These are phyloP conservation scores for Nyssa sinensis DNA, from an alignment of 148 eudicot genomes.

Conservation along the genomic window DNA sequence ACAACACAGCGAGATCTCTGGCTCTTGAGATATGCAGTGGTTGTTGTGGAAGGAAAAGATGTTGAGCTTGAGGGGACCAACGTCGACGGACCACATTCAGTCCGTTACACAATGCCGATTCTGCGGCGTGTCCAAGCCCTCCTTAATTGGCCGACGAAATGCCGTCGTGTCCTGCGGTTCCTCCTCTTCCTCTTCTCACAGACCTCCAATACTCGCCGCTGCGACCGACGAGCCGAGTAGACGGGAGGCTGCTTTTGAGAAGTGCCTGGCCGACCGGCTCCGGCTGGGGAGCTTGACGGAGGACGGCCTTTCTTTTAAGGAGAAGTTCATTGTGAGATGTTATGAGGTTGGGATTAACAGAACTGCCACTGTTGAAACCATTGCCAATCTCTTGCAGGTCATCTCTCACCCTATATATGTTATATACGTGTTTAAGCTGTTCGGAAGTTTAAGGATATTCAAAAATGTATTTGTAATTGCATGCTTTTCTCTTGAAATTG, in stretches of 20 bases:
- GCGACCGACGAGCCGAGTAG: constrained; percentile 16
- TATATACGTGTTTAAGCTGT: too few relatives aligned
- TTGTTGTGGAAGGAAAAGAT: constrained; percentile 9
- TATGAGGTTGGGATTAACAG: constrained; percentile 96
- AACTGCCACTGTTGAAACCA: constrained; percentile 92
- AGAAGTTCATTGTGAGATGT: constrained; percentile 74
- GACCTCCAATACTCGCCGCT: constrained; percentile 23
- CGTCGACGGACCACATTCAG: constrained; percentile 22
- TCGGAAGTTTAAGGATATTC: too few relatives aligned
- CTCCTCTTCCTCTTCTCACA: constrained; percentile 14
- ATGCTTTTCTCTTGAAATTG: background rate
- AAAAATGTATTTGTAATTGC: background rate
- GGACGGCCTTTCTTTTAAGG: constrained; percentile 79
- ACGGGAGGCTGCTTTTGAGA: constrained; percentile 15
- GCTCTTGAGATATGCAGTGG: too few relatives aligned
- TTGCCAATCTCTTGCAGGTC: constrained; percentile 94
- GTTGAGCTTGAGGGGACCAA: constrained; percentile 32
- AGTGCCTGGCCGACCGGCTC: constrained; percentile 55
- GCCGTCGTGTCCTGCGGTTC: constrained; percentile 15
- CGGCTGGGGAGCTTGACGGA: constrained; percentile 75
- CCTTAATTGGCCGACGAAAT: constrained; percentile 12
- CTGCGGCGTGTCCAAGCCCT: constrained; percentile 20
- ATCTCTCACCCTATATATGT: background rate
- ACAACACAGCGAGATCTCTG: too few relatives aligned
- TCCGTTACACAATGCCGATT: constrained; percentile 37